Evolutionary conservation across 192 early-diverging fungal genomes (phyloP).

Genomic region (Umbelopsis vinacea): DNA sequence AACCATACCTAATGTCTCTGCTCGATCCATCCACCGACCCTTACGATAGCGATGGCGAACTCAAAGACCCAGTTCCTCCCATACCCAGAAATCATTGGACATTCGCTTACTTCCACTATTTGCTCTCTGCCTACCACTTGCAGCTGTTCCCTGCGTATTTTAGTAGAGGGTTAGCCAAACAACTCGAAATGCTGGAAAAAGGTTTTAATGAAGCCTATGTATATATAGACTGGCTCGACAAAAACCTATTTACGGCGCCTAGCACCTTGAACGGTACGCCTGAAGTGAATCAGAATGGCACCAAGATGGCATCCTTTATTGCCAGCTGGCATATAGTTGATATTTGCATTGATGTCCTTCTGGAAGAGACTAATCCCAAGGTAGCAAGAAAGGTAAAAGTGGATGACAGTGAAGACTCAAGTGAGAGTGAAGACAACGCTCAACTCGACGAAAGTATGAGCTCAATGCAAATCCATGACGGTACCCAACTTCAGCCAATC

Average conservation of each 20-base stretch:
- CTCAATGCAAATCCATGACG: not conserved
- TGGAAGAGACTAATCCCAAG: slow-evolving; percentile 22
- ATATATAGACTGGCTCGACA: slow-evolving; percentile 34
- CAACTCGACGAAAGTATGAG: not conserved
- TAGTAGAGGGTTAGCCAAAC: slow-evolving; percentile 33
- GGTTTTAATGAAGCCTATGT: slow-evolving; percentile 37
- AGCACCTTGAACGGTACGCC: not conserved
- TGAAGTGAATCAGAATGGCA: slow-evolving; percentile 11
- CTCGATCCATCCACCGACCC: slow-evolving; percentile 22
- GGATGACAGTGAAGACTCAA: not conserved
- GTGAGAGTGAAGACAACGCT: not conserved
- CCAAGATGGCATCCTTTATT: slow-evolving; percentile 38
- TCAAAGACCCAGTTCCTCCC: slow-evolving; percentile 13
- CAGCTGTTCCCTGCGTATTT: slow-evolving; percentile 32
- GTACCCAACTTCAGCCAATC: not conserved
- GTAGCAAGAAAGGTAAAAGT: not conserved
- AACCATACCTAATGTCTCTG: slow-evolving; percentile 32
- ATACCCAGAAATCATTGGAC: slow-evolving; percentile 42
- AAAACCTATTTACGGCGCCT: slow-evolving; percentile 7
- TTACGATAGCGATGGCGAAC: slow-evolving; percentile 19
- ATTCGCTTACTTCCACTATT: slow-evolving; percentile 29
- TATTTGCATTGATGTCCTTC: slow-evolving; percentile 29
- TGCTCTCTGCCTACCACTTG: slow-evolving; percentile 40
- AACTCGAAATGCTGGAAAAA: slow-evolving; percentile 18
- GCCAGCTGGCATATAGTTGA: slow-evolving; percentile 36